Evolutionary conservation across 2,329 filamentous ascomycete species (phyloP).

Genomic region (Phyllachora maydis): DNA sequence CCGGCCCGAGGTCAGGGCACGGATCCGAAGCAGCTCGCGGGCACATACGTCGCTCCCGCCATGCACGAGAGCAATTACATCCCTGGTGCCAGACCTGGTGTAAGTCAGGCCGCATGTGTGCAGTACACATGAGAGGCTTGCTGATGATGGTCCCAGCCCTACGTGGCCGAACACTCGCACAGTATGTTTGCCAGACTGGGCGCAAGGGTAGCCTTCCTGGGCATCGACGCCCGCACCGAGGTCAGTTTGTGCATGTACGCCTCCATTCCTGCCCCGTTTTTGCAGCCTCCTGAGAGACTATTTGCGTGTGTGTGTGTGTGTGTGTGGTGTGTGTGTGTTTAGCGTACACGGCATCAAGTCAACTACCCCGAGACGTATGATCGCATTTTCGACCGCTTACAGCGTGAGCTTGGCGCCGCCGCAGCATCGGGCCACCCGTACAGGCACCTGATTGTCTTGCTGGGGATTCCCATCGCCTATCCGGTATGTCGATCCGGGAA

Average conservation of each 20-base stretch:
- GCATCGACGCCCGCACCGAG: conserved; percentile 84
- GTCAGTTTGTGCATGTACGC: too few relatives aligned
- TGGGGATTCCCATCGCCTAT: conserved; percentile 76
- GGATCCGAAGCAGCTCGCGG: conserved; percentile 51
- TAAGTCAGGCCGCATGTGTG: conserved; percentile 35
- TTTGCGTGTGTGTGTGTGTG: neutral
- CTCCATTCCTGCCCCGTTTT: too few relatives aligned
- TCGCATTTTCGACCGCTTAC: conserved; percentile 56
- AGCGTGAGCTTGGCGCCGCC: conserved; percentile 46
- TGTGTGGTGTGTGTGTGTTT: too few relatives aligned
- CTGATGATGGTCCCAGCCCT: conserved; percentile 56
- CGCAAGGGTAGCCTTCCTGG: conserved; percentile 64
- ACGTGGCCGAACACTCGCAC: conserved; percentile 72
- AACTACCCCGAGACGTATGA: conserved; percentile 90
- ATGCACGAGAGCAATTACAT: conserved; percentile 53
- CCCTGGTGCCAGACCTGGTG: conserved; percentile 51
- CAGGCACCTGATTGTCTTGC: conserved; percentile 68
- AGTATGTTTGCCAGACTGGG: conserved; percentile 76
- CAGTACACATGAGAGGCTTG: conserved; percentile 14
- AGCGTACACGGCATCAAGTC: conserved; percentile 76
- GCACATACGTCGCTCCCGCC: conserved; percentile 47
- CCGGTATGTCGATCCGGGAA: conserved; percentile 30
- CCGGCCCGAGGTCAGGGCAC: conserved; percentile 34
- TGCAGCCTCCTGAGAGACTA: conserved; percentile 36
- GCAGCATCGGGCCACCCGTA: conserved; percentile 52